Base-by-base conservation (phyloP, 2,329 filamentous ascomycete species). In the Botrytis tulipae region DNA sequence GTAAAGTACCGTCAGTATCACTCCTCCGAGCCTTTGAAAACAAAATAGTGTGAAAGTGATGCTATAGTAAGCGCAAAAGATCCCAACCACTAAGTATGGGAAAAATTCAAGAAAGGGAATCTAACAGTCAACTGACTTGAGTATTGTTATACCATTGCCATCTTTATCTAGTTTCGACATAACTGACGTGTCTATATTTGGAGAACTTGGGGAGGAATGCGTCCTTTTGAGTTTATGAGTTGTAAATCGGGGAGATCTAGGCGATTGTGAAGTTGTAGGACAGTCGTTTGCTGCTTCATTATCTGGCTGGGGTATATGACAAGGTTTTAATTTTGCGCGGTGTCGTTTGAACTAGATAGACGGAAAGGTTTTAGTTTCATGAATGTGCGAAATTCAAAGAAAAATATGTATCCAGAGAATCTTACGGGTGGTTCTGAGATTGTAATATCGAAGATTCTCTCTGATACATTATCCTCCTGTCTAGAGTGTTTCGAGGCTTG, bases 201-300 rank as follows among this genome's bases (percentile, higher is more conserved):
- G 73, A 44, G 76, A 74, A 8, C 48, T 73, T n/a, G 82, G 78
- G 85, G 85, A 61, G 87, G 82, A 48, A 79, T 79, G 16, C 85
- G 86, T 12, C 84, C 81, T 54, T 77, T 78, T 82, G n/a, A 79
- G 72, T 67, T 80, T 83, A 75, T 86, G 82, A 48, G 85, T 86
- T 79, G 88, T 87, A 83, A 88, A 88, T 12, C 88, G 82, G 4
- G 87, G 86, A 62, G 84, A 87, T 1, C 82, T 82, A 5, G 85
- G 85, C 16, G 73, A 72, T 22, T 44, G 54, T 57, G 48, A 35
- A 14, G 67, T 67, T 46, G 46, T 8, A 67, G 72, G 60, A 51
- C 59, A 46, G 63, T 75, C 76, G 63, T 71, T 71, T 46, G 75
- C 74, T 70, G 81, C 74, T 70, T 82, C 79, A 73, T 73, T 78